phyloP scores from a whole-genome alignment of 257 asterid genomes.

The Forsythia suspensa region DNA sequence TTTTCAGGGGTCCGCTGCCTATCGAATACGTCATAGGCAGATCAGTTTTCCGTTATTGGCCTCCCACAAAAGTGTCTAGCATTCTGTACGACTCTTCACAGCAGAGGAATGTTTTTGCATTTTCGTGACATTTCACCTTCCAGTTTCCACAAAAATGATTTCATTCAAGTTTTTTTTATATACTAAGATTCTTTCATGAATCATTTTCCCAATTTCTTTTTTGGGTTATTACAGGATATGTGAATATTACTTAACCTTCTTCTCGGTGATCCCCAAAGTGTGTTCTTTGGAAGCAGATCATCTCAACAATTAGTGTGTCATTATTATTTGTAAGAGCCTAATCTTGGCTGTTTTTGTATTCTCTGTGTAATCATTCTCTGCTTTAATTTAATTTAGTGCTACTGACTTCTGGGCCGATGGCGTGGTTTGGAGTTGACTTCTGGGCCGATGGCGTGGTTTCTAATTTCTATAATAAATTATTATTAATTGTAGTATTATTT shows the following conservation, averaged over 20 bases:
- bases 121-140: conserved; percentile 34
- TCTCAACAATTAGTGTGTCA: neutral
- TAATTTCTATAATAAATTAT: neutral
- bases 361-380: neutral
- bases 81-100: conserved; percentile 40
- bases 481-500: neutral
- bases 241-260: neutral
- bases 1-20: conserved; percentile 83
- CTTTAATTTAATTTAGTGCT: neutral
- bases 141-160: neutral
- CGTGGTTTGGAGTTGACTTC: neutral
- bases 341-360: neutral
- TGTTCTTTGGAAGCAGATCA: neutral
- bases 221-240: neutral
- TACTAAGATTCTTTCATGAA: neutral
- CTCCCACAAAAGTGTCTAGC: conserved; percentile 66
- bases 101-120: conserved; percentile 30
- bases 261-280: neutral
- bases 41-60: conserved; percentile 80
- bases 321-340: neutral
- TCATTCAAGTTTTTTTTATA: neutral
- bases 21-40: conserved; percentile 60
- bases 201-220: neutral
- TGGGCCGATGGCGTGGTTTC: neutral
- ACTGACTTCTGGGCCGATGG: neutral